Evolutionary conservation across 768 basidiomycete genomes (phyloP).

Genomic region (Agrocybe praecox): DNA sequence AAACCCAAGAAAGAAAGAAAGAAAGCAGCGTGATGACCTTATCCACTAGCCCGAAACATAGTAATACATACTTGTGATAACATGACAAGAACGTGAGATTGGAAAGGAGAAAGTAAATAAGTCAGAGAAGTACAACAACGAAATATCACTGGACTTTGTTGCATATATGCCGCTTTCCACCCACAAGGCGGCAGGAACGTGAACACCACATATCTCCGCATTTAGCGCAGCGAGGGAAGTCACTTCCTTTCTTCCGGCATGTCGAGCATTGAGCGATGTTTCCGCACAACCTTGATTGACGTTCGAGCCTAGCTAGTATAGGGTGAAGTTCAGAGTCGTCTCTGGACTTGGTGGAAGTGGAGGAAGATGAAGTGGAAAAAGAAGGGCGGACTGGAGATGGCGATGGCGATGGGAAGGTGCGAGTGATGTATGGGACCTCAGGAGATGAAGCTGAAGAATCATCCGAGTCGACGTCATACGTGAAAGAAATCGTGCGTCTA

Average conservation of each 20-base stretch:
- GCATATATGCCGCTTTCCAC: conserved; percentile 55
- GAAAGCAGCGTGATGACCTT: not conserved
- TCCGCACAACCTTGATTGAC: conserved; percentile 50
- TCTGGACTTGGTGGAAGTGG: conserved; percentile 3
- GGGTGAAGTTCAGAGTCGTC: conserved; percentile 38
- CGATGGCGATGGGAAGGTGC: conserved; percentile 10
- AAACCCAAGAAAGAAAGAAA: not conserved
- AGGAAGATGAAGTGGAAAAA: conserved; percentile 22
- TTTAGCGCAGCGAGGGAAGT: conserved; percentile 64
- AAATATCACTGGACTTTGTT: not conserved
- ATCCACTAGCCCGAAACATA: not conserved
- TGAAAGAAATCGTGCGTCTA: conserved; percentile 15
- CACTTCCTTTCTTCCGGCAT: conserved; percentile 52
- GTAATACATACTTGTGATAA: not conserved
- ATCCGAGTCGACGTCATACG: conserved; percentile 15
- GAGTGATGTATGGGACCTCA: conserved; percentile 21
- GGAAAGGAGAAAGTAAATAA: not conserved
- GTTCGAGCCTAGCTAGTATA: conserved; percentile 52
- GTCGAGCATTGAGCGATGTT: conserved; percentile 45
- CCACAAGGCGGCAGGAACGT: conserved; percentile 56
- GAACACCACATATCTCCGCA: conserved; percentile 69
- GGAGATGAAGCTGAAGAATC: conserved; percentile 14
- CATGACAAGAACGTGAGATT: not conserved
- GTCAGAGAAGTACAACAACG: not conserved
- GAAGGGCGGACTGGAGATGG: conserved; percentile 13